Conservation (phyloP, 805 yeast species). For the Priceomyces fermenticarens region DNA sequence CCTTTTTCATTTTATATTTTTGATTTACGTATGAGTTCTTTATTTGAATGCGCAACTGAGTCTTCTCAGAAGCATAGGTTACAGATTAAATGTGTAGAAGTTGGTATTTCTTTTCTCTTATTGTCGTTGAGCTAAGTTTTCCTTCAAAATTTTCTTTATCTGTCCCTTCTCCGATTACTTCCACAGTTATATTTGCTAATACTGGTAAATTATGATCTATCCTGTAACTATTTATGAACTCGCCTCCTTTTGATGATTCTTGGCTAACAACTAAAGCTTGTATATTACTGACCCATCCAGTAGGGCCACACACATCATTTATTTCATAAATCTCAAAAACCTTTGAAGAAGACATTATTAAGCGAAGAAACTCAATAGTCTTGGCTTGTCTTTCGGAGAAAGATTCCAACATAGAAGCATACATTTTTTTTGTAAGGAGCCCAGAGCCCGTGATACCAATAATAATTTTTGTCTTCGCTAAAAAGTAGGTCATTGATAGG, state of each 20-base stretch:
- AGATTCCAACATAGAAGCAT: slow-evolving; percentile 58
- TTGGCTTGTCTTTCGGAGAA: slow-evolving; percentile 48
- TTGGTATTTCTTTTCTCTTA: slow-evolving; percentile 42
- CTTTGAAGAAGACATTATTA: slow-evolving; percentile 44
- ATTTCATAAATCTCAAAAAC: slow-evolving; percentile 57
- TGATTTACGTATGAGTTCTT: too few relatives aligned
- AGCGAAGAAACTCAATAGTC: slow-evolving; percentile 49
- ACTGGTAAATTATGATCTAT: slow-evolving; percentile 48
- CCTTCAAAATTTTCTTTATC: slow-evolving; percentile 51
- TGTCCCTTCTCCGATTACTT: slow-evolving; percentile 54
- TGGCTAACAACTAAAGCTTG: slow-evolving; percentile 78
- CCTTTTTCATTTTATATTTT: too few relatives aligned
- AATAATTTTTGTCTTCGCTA: slow-evolving; percentile 55
- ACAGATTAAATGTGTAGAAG: background rate
- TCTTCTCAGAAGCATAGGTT: too few relatives aligned
- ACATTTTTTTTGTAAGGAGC: slow-evolving; percentile 72
- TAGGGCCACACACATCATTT: slow-evolving; percentile 91
- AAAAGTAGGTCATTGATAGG: slow-evolving; percentile 65
- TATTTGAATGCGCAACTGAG: too few relatives aligned
- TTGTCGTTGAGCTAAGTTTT: slow-evolving; percentile 82
- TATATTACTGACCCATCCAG: slow-evolving; percentile 69
- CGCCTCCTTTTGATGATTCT: slow-evolving; percentile 78
- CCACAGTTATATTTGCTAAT: slow-evolving; percentile 36
- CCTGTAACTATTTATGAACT: slow-evolving; percentile 65
- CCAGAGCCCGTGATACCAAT: slow-evolving; percentile 83